Percentiles rank a stretch among this genome's conserved stretches.
phyloP scores from a whole-genome alignment of 139 green algal species.

The Parachlorella kessleri region DNA sequence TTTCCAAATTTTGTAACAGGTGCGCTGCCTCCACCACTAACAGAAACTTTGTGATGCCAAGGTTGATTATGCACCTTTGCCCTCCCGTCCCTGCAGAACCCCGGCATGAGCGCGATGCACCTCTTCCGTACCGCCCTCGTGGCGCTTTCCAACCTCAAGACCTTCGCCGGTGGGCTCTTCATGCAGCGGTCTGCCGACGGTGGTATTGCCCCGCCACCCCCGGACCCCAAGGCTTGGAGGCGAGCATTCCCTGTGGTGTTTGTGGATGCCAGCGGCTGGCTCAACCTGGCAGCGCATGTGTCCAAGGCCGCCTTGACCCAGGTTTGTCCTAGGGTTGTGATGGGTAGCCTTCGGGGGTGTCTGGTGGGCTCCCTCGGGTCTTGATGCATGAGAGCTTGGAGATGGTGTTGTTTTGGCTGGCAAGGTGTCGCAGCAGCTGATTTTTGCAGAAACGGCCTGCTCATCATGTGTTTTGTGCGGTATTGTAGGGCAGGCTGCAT shows the following conservation, averaged over 20 bases:
- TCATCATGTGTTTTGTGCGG: no score
- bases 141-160: conserved; percentile 42
- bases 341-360: no score
- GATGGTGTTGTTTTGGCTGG: no score
- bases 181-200: conserved; percentile 24
- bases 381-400: no score
- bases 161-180: conserved; percentile 49
- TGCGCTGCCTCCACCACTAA: no score
- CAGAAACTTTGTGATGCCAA: background rate
- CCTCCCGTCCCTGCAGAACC: conserved; percentile 29
- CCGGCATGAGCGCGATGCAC: conserved; percentile 61
- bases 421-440: no score
- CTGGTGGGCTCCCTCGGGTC: no score
- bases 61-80: background rate
- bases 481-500: no score
- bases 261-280: conserved; percentile 64
- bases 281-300: conserved; percentile 64
- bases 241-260: conserved; percentile 51
- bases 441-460: no score
- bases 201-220: conserved; percentile 1
- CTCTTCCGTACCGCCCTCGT: conserved; percentile 55
- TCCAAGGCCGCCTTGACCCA: conserved; percentile 41
- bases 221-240: conserved; percentile 34
- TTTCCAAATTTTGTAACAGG: no score
- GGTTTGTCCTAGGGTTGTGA: no score